Percentiles rank a stretch among this genome's conserved stretches.
Evolutionary conservation across 2,329 filamentous ascomycete genomes (phyloP).

Genomic region (Ascosphaera pollenicola): DNA sequence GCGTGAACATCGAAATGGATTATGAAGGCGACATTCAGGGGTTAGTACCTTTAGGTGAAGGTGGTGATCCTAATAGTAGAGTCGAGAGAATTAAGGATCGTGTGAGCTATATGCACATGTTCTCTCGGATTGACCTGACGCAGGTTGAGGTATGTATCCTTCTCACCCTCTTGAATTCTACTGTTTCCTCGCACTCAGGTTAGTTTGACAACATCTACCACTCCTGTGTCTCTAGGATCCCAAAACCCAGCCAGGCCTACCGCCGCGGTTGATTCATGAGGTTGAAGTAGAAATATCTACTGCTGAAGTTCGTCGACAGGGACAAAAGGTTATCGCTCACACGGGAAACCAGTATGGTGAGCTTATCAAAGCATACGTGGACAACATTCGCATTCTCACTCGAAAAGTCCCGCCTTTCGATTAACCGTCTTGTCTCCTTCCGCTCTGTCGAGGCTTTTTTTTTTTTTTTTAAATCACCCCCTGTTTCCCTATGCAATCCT

Average conservation of each 20-base stretch:
- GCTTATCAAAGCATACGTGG: conserved; percentile 25
- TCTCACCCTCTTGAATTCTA: background rate
- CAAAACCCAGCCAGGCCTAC: no score
- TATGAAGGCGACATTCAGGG: conserved; percentile 47
- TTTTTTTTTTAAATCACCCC: no score
- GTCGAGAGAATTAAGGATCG: conserved; percentile 64
- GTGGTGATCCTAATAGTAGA: conserved; percentile 15
- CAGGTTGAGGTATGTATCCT: conserved; percentile 40
- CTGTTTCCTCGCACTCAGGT: background rate
- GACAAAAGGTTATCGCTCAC: conserved; percentile 17
- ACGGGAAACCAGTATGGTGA: conserved; percentile 23
- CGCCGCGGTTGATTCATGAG: conserved; percentile 22
- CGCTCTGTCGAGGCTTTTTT: no score
- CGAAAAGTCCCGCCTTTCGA: conserved; percentile 13
- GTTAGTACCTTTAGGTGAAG: conserved; percentile 22
- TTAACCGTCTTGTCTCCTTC: no score
- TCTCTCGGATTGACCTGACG: conserved; percentile 79
- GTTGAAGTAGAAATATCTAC: conserved; percentile 27
- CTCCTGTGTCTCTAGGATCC: no score
- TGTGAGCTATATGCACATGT: conserved; percentile 70
- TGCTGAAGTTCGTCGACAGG: conserved; percentile 22
- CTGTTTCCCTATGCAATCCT: no score
- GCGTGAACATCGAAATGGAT: conserved; percentile 82
- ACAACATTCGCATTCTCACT: conserved; percentile 25
- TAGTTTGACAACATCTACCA: background rate